Base-by-base conservation (phyloP, 78 protist genomes). In the Dictyostelium purpureum region DNA sequence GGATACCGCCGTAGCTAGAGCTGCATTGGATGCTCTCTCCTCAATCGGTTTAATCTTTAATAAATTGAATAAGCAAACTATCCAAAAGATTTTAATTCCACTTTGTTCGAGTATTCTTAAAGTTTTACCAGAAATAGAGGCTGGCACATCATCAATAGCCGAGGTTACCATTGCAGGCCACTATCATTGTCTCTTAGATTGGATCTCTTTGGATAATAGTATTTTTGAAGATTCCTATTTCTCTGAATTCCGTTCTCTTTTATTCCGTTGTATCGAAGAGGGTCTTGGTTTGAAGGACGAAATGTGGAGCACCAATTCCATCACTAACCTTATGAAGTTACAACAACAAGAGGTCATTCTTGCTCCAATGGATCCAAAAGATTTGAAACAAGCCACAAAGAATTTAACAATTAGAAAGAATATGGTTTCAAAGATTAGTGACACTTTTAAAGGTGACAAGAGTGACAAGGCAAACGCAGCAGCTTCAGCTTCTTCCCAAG, bases 141-240 rank as follows among this genome's bases (percentile, higher is more conserved):
- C 37, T 70, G 79, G 74, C 6, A 83, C 61, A 1, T 42, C 90
- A 7, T 35, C 80, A 0, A 19, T 70, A 0, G 26, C 80, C 1
- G 90, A 83, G 56, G 16, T 18, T 0, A 83, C 78, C 0, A 71
- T 83, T 54, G 79, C 90, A 21, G 43, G 65, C 31, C 90, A 83
- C 43, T 83, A 70, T 73, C 59, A 83, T 57, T 83, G 90, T 71
- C 59, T 83, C 26, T 56, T 83, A 31, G 90, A 83, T 38, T 83
- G 90, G 90, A 71, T 71, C 9, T 83, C 77, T 9, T 21, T 57
- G 14, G 90, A 83, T 40, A 83, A 71, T 33, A 38, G 51, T 14
- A 51, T 83, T 6, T 83, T 83, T 33, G 90, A 83, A 4, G 90
- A 83, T 52, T 11, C 47, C 9, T 43, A n/a, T 49, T 83, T 28